phyloP scores from a whole-genome alignment of 2,329 filamentous ascomycete species.

The Thermomyces lanuginosus region DNA sequence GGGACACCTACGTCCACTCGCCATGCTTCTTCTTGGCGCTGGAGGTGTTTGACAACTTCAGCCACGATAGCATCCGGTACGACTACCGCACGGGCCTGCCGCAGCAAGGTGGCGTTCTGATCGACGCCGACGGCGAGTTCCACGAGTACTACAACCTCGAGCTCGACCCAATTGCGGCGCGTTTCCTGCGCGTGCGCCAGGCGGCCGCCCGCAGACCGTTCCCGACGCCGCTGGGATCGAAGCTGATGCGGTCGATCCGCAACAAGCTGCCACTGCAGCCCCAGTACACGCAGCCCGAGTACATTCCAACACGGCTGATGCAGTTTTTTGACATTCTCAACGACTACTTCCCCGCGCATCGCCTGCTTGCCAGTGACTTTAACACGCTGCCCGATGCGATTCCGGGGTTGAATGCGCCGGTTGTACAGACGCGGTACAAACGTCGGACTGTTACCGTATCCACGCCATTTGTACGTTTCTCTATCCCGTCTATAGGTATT shows the following conservation, averaged over 20 bases:
- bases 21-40: conserved; percentile 96
- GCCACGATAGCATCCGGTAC: conserved; percentile 87
- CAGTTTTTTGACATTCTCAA: conserved; percentile 89
- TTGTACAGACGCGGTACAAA: conserved; percentile 88
- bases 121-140: conserved; percentile 74
- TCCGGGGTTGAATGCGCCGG: conserved; percentile 73
- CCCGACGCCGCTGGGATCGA: conserved; percentile 29
- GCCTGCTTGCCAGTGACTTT: conserved; percentile 81
- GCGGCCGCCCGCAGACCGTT: conserved; percentile 42
- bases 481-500: not conserved
- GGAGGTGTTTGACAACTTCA: conserved; percentile 97
- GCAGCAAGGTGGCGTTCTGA: conserved; percentile 74
- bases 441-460: conserved; percentile 74
- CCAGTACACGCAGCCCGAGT: conserved; percentile 72
- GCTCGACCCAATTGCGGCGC: conserved; percentile 65
- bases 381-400: conserved; percentile 69
- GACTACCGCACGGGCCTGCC: conserved; percentile 64
- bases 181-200: conserved; percentile 72
- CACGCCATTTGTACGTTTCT: conserved; percentile 61
- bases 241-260: conserved; percentile 44
- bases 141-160: conserved; percentile 78
- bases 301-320: conserved; percentile 87
- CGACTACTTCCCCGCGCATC: conserved; percentile 75
- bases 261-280: conserved; percentile 51
- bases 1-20: conserved; percentile 69